Base-by-base conservation (phyloP, 352 stramenopile species). In the Lagenidium giganteum region DNA sequence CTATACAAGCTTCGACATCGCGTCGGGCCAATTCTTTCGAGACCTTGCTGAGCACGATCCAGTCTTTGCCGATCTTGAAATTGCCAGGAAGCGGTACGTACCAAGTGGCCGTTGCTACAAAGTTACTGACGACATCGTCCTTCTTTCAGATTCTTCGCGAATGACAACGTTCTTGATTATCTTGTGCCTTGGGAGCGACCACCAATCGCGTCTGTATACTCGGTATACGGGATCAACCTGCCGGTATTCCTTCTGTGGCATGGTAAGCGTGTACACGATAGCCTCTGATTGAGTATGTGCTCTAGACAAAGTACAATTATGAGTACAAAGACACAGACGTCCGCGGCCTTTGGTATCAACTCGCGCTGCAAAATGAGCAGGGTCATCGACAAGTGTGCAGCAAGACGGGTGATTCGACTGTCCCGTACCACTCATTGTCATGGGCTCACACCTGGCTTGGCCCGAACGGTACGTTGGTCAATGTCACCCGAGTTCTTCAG, bases 371-470 rank as follows among this genome's bases (percentile, higher is more conserved):
- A 22, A 47, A 80, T 27, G 71, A 84, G 41, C 45, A 76, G 42
- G 64, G 56, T 1, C 36, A 51, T 4, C 54, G 64, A 17, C 52
- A 55, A 14, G 61, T 62, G 4, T 86, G 73, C 56, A 66, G 59
- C 38, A 83, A 81, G 38, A 83, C 69, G 8, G 70, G 73, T 12
- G 73, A 86, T 36, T 67, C 62, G 42, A 86, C 73, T 3, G 70
- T 82, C 12, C 46, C 65, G 24, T 86, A 86, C 40, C 70, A 86
- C 55, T 86, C 73, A 13, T 55, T 86, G 13, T 82, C 73, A 3
- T 86, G 61, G 63, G 67, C 70, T 0, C 73, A 86, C 50, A 77
- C 70, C 11, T 86, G 73, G 73, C 56, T 86, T 8, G 70, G 70
- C 17, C 44, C 57, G 8, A 46, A 60, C n/a, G 61, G 54, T 0